Conservation (phyloP, 495 filamentous ascomycete species). For the Penicillium desertorum region DNA sequence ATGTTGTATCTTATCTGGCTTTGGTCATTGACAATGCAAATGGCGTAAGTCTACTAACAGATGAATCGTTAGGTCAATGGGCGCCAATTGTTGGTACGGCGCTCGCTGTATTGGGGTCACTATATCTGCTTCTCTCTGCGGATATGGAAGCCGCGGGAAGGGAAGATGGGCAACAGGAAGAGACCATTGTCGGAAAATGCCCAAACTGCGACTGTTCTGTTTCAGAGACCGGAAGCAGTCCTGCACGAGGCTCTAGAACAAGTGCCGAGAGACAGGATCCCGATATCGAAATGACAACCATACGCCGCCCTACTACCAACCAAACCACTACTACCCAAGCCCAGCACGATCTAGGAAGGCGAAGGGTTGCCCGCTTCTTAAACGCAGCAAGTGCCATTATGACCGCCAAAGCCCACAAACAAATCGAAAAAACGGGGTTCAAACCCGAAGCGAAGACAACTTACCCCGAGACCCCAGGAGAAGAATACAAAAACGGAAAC, state of each 20-base stretch:
- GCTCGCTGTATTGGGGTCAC: constrained; percentile 54
- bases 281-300: constrained; percentile 8
- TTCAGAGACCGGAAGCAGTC: constrained; percentile 1
- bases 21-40: not conserved
- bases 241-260: not conserved
- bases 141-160: constrained; percentile 28
- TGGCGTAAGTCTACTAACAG: not conserved
- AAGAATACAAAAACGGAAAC: constrained; percentile 40
- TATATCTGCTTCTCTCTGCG: constrained; percentile 49
- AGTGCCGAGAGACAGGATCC: not conserved
- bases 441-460: constrained; percentile 39
- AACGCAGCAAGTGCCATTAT: constrained; percentile 36
- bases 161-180: constrained; percentile 7
- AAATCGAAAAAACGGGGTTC: constrained; percentile 50
- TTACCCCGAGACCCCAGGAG: constrained; percentile 54
- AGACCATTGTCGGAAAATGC: constrained; percentile 2
- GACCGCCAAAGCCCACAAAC: constrained; percentile 38
- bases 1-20: not conserved
- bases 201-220: constrained; percentile 7
- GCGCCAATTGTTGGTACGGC: constrained; percentile 53
- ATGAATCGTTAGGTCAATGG: constrained; percentile 48
- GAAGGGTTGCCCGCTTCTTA: constrained; percentile 41
- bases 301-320: constrained; percentile 11
- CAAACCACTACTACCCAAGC: constrained; percentile 10
- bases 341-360: constrained; percentile 33